Evolutionary conservation across 2,329 filamentous ascomycete species (phyloP).

Genomic region (Fusarium irregulare): DNA sequence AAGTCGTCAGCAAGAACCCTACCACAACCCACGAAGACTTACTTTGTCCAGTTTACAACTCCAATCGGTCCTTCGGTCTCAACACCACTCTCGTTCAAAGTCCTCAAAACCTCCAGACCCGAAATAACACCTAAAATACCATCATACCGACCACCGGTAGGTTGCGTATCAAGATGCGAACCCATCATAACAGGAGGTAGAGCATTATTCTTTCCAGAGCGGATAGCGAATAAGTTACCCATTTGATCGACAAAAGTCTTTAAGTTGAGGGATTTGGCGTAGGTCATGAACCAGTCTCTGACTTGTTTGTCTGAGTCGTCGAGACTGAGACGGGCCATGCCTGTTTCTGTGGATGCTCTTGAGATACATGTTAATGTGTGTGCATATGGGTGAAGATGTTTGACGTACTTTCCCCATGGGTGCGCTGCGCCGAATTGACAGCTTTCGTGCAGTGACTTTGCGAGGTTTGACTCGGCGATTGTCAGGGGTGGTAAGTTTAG

Average conservation of each 20-base stretch:
- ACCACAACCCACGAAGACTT: too few species aligned
- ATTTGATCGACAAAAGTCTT: neutral
- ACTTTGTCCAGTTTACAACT: slow-evolving; percentile 12
- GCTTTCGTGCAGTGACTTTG: slow-evolving; percentile 4
- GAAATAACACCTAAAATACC: slow-evolving; percentile 12
- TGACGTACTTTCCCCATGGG: slow-evolving; percentile 4
- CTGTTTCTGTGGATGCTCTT: slow-evolving; percentile 3
- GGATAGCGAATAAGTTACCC: slow-evolving; percentile 3
- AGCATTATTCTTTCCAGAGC: neutral
- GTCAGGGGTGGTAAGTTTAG: neutral
- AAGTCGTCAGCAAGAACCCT: neutral
- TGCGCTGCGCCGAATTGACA: slow-evolving; percentile 14
- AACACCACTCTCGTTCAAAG: neutral
- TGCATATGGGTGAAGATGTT: fast-evolving
- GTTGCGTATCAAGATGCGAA: slow-evolving; percentile 5
- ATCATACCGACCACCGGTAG: neutral
- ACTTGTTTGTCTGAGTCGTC: slow-evolving; percentile 18
- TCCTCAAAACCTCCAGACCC: neutral
- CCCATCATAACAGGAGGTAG: slow-evolving; percentile 5
- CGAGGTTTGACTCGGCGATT: neutral
- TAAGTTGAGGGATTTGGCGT: neutral
- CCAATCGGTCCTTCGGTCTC: neutral
- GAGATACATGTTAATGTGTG: fast-evolving
- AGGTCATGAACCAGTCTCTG: slow-evolving; percentile 12
- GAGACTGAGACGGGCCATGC: slow-evolving; percentile 4